Evolutionary conservation across 2,329 filamentous ascomycete genomes (phyloP).

Genomic region (Aspergillus niger): DNA sequence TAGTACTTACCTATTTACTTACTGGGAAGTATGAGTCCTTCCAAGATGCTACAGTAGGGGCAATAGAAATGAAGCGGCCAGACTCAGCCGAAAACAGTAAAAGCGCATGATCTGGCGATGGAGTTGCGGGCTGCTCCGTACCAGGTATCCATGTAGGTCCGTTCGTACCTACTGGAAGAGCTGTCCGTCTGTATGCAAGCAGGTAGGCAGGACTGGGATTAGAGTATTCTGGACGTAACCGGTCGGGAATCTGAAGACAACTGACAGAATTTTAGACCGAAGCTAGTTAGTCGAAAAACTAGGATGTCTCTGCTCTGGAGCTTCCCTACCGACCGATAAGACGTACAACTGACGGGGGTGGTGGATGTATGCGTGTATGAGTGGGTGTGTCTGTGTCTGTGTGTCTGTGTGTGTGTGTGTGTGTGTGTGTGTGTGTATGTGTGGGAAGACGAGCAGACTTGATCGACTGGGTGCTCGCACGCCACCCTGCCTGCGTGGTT

Average conservation of each 20-base stretch:
- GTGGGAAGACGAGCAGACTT: constrained; percentile 7
- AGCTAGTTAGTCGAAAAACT: not conserved
- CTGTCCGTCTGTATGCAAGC: not conserved
- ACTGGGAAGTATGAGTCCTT: too few relatives aligned
- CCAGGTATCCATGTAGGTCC: constrained; percentile 2
- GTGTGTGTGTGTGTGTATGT: too few relatives aligned
- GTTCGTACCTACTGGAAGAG: not conserved
- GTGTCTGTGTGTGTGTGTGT: too few relatives aligned
- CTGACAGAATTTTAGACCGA: not conserved
- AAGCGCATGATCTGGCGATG: not conserved
- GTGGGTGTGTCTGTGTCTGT: too few relatives aligned
- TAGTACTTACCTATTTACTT: not conserved
- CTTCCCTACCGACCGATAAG: constrained; percentile 1
- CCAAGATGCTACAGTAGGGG: not conserved
- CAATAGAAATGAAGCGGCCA: not conserved
- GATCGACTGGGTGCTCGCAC: constrained; percentile 21
- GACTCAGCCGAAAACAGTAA: not conserved
- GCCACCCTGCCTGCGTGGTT: constrained; percentile 28
- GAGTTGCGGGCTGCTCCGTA: not conserved
- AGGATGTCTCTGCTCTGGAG: not conserved
- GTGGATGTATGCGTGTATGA: not conserved
- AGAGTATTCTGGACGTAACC: not conserved
- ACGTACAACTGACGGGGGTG: not conserved
- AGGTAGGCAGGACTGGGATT: not conserved
- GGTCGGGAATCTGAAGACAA: not conserved